phyloP scores from a whole-genome alignment of 1,284 basidiomycete species.

The Heterobasidion irregulare region DNA sequence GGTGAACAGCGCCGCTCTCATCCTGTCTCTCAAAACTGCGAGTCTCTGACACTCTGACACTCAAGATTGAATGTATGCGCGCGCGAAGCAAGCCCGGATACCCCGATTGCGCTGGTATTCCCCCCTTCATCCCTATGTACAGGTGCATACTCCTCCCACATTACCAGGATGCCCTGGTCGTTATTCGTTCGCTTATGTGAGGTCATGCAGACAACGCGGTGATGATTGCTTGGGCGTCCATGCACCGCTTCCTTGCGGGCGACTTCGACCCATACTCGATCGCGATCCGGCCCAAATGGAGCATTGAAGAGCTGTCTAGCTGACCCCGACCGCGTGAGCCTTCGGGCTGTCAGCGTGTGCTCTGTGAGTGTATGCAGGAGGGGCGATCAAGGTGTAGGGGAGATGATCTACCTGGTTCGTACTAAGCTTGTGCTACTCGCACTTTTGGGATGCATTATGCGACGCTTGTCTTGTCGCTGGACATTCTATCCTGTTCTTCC shows the following conservation, averaged over 20 bases:
- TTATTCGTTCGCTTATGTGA: not conserved
- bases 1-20: conserved; percentile 28
- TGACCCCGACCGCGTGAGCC: not conserved
- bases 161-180: not conserved
- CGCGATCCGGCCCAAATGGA: conserved; percentile 58
- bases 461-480: too few relatives aligned
- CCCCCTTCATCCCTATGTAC: conserved; percentile 79
- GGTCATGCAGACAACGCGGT: conserved; percentile 74
- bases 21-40: not conserved
- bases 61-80: conserved; percentile 37
- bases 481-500: too few relatives aligned
- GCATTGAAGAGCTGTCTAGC: conserved; percentile 45
- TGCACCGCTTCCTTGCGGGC: conserved; percentile 65
- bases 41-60: not conserved
- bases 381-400: too few relatives aligned
- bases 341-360: too few relatives aligned
- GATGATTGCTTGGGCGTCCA: conserved; percentile 90
- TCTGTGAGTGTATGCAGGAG: too few relatives aligned
- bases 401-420: too few relatives aligned
- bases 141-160: conserved; percentile 33
- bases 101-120: conserved; percentile 38
- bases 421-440: too few relatives aligned
- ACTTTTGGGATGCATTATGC: too few relatives aligned
- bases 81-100: conserved; percentile 20
- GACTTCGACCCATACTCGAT: conserved; percentile 62